Percentiles rank a stretch among this genome's conserved stretches.
These are phyloP conservation scores for Bisporella sp. DNA, from an alignment of 2,329 filamentous ascomycete genomes.

Conservation along the genomic window DNA sequence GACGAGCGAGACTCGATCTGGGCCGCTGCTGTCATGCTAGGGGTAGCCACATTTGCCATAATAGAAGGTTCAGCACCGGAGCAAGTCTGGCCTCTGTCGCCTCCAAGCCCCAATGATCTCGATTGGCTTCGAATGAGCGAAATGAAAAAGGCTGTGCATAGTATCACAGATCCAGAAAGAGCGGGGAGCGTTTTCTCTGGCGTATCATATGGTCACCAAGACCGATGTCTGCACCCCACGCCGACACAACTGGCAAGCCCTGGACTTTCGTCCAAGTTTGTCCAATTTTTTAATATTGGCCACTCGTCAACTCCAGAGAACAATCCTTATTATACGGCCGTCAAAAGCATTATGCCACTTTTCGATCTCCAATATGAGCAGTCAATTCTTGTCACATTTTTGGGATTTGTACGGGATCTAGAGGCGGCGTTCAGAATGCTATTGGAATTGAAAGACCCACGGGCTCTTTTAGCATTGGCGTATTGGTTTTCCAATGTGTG, in stretches of 20 bases:
- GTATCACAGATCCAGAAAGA: slow-evolving; percentile 41
- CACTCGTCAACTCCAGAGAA: slow-evolving; percentile 1
- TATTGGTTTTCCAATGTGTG: slow-evolving; percentile 49
- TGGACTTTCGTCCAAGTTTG: slow-evolving; percentile 6
- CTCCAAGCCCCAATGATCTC: slow-evolving; percentile 36
- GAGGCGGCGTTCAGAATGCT: slow-evolving; percentile 36
- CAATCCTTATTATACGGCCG: slow-evolving; percentile 12
- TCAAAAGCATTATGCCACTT: slow-evolving; percentile 5
- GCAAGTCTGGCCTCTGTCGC: slow-evolving; percentile 49
- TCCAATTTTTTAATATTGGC: slow-evolving; percentile 6
- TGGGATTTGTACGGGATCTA: slow-evolving; percentile 41
- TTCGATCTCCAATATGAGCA: slow-evolving; percentile 21
- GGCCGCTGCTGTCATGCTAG: slow-evolving; percentile 40
- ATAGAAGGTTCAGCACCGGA: slow-evolving; percentile 35
- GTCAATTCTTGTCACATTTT: slow-evolving; percentile 36
- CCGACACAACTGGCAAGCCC: neutral
- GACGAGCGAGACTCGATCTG: slow-evolving; percentile 40
- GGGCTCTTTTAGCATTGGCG: slow-evolving; percentile 46
- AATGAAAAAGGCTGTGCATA: slow-evolving; percentile 48
- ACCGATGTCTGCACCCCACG: neutral
- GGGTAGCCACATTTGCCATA: slow-evolving; percentile 37
- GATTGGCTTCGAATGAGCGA: slow-evolving; percentile 52
- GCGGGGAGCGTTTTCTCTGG: slow-evolving; percentile 33
- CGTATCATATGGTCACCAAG: neutral
- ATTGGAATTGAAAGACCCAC: slow-evolving; percentile 43